Evolutionary conservation across 108 stramenopile species (phyloP), one percentile per base, ranked within the genome.

Genomic region (Discostella stelligeroides): DNA sequence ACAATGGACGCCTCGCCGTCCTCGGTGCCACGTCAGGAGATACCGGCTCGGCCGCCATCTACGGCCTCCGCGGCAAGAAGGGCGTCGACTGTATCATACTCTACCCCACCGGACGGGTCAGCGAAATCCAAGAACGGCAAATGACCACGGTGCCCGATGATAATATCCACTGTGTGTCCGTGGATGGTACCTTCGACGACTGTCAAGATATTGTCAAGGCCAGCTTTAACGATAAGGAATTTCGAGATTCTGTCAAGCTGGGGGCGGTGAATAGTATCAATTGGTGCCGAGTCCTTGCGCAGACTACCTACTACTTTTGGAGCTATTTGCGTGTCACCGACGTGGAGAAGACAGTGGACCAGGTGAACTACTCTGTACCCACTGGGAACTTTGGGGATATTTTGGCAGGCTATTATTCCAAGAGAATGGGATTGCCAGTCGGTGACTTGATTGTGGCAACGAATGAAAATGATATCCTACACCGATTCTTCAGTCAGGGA

Each of bases 371-470:
- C 66, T 92, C 95, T 27, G 98, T 99, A 5, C 98, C 98, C 11
- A 99, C 98, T 7, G 98, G 98, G 45, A 99, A 99, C 86, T 99
- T 98, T 85, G 98, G 98, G 9, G 97, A 99, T 80, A 86, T 99
- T 57, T 68, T 99, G 27, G 98, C 98, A 2, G 98, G 98, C 42
- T 99, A 92, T 75, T 99, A 99, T 75, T 85, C 98, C 69, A 98
- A 97, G 76, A 83, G 91, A 82, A 99, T 99, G 97, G 98, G 98
- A 63, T 83, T 98, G 41, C 95, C 96, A 17, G 92, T 98, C 51
- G 96, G 89, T 4, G 87, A 87, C 55, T 87, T 99, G 60, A 83
- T 98, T 55, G 96, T 98, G 28, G 97, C 97, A 4, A 98, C 97
- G 27, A 99, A 99, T 75, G 98, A 97, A 79, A 99, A 99, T 80